Base-by-base conservation (phyloP, 2,329 filamentous ascomycete species). In the Whalleya microplaca region DNA sequence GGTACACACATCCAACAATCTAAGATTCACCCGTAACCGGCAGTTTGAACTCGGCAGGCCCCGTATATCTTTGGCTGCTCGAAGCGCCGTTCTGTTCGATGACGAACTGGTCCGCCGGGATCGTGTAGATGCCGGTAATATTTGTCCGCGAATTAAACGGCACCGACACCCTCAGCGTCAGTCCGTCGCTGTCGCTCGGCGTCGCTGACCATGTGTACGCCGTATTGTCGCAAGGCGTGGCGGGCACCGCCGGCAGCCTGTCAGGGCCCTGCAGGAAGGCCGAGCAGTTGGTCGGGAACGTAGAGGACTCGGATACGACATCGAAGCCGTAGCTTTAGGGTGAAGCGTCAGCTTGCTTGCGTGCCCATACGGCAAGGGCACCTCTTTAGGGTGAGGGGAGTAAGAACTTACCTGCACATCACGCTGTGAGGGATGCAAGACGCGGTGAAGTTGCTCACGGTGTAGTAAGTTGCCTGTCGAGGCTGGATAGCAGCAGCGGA, bases 371-470 rank as follows among this genome's bases (percentile, higher is more conserved):
- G 16, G 16, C 12, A 42, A 8, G 10, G n/a, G n/a, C n/a, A n/a
- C n/a, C n/a, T n/a, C n/a, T n/a, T n/a, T n/a, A n/a, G n/a, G n/a
- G n/a, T n/a, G n/a, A n/a, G n/a, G n/a, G n/a, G 23, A 41, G 32
- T 1, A 21, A 29, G 42, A 21, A 51, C 62, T 12, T 63, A 66
- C 63, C 8, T 48, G 61, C 64, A 67, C 37, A 53, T 18, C 32
- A 63, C 47, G 27, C 61, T 64, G 53, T 67, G 65, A 2, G 63
- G 65, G 43, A 65, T 66, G 56, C 65, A 67, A 3, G 60, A 63
- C 0, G 64, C 64, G n/a, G 51, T 45, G 45, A 67, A 67, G 29
- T 55, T 55, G 18, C 58, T 47, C 16, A 67, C 59, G 48, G 45
- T 57, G 53, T 62, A 66, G 2, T 45, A 53, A 16, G 37, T 54